Evolutionary conservation across 78 protist genomes (phyloP).

Genomic region (Dictyostelium brefeldianum): DNA sequence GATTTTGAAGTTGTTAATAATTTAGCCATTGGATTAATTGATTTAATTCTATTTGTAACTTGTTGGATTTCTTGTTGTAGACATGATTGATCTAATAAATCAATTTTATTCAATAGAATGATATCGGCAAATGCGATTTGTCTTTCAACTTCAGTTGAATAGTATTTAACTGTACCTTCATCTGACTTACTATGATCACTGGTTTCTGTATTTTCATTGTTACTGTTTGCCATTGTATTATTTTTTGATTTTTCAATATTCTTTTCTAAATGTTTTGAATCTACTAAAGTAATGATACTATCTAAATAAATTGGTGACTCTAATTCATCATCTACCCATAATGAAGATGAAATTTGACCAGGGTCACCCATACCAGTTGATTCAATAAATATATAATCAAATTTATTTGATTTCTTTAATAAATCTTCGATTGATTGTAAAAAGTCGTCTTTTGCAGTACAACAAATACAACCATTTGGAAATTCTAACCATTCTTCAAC

Average conservation of each 20-base stretch:
- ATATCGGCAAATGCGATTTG: constrained; percentile 88
- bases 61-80: neutral
- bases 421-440: constrained; percentile 70
- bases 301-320: constrained; percentile 65
- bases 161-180: neutral
- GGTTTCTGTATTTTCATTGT: neutral
- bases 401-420: constrained; percentile 29
- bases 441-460: constrained; percentile 85
- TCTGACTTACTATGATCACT: too few species aligned
- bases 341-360: constrained; percentile 84
- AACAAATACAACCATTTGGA: constrained; percentile 91
- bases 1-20: constrained; percentile 25
- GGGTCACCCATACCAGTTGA: constrained; percentile 89
- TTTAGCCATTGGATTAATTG: constrained; percentile 77
- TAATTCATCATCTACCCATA: constrained; percentile 86
- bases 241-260: constrained; percentile 48
- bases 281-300: constrained; percentile 87
- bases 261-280: constrained; percentile 73
- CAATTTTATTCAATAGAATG: constrained; percentile 83
- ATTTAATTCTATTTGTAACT: neutral
- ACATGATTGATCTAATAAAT: constrained; percentile 57
- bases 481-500: constrained; percentile 87
- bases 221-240: neutral
- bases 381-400: constrained; percentile 87
- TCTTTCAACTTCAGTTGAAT: constrained; percentile 73